Percentiles rank a stretch among this genome's conserved stretches.
These are phyloP conservation scores for Xerocomus spinulosus DNA, from an alignment of 768 basidiomycete species.

Conservation along the genomic window DNA sequence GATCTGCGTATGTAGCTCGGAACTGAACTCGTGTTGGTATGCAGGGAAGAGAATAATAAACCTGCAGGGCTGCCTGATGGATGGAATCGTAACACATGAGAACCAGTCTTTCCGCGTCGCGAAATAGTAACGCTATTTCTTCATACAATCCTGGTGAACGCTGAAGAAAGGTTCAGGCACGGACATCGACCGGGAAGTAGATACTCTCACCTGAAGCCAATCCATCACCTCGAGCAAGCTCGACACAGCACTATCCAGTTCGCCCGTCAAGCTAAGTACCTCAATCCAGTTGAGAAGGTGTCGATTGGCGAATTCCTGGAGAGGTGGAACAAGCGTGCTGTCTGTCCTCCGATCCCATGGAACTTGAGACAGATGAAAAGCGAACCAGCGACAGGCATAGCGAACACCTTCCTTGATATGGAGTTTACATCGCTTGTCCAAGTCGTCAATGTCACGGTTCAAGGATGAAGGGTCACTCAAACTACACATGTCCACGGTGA, in stretches of 20 bases:
- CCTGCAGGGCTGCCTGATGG: conserved; percentile 14
- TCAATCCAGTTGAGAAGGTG: conserved; percentile 18
- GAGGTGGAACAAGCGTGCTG: conserved; percentile 2
- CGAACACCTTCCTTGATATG: conserved; percentile 12
- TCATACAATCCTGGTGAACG: conserved; percentile 3
- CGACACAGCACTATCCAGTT: conserved; percentile 10
- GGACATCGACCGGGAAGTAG: background rate
- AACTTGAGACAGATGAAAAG: conserved; percentile 13
- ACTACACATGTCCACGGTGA: conserved; percentile 12
- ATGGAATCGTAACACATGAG: conserved; percentile 20
- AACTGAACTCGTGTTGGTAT: conserved; percentile 6
- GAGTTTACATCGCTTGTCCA: conserved; percentile 10
- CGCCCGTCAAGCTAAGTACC: conserved; percentile 17
- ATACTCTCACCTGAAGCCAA: conserved; percentile 13
- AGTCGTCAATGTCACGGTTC: conserved; percentile 13
- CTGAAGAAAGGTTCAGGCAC: conserved; percentile 5
- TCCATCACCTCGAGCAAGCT: conserved; percentile 9
- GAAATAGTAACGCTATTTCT: conserved; percentile 9
- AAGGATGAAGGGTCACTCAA: conserved; percentile 8
- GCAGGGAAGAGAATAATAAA: conserved; percentile 14
- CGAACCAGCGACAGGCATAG: conserved; percentile 20
- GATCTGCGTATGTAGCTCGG: conserved; percentile 8
- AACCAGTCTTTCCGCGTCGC: conserved; percentile 16
- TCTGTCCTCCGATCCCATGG: conserved; percentile 3
- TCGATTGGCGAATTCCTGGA: conserved; percentile 9